A percentile compares a stretch with the other conserved stretches of the same genome.
Evolutionary conservation across 805 yeast species (phyloP).

Genomic region (Monosporozyma yasuniensis): DNA sequence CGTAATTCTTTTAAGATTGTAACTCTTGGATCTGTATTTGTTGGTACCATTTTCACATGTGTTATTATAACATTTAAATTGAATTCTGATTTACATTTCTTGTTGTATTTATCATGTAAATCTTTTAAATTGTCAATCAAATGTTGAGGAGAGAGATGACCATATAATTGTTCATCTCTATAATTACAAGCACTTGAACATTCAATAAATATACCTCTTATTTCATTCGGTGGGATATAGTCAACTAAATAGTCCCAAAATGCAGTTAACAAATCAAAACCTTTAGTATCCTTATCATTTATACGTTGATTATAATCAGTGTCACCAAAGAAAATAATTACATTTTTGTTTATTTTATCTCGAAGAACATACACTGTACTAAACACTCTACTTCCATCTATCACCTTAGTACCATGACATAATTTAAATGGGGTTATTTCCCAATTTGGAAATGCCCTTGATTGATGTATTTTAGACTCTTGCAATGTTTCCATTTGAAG

Average conservation of each 20-base stretch:
- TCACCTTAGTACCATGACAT: conserved; percentile 35
- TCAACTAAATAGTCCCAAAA: conserved; percentile 56
- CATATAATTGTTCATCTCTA: conserved; percentile 48
- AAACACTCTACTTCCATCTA: conserved; percentile 21
- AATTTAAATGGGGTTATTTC: conserved; percentile 32
- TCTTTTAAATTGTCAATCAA: conserved; percentile 47
- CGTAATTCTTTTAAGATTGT: conserved; percentile 43
- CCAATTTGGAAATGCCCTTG: conserved; percentile 18
- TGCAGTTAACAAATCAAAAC: conserved; percentile 27
- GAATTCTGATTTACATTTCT: conserved; percentile 29
- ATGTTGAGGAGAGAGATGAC: conserved; percentile 68
- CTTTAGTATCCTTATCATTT: conserved; percentile 46
- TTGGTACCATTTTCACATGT: conserved; percentile 41
- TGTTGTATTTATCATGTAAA: conserved; percentile 31
- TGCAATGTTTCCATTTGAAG: conserved; percentile 12
- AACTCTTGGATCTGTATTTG: conserved; percentile 46
- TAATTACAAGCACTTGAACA: conserved; percentile 51
- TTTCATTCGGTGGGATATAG: conserved; percentile 31
- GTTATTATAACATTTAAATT: conserved; percentile 34
- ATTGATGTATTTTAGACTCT: conserved; percentile 7
- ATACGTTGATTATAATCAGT: conserved; percentile 37
- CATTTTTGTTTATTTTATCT: conserved; percentile 27
- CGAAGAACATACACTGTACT: conserved; percentile 53
- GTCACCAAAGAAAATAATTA: conserved; percentile 70
- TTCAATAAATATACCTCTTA: conserved; percentile 61